Conservation (phyloP, 805 yeast species). For the Candida insectorum region DNA sequence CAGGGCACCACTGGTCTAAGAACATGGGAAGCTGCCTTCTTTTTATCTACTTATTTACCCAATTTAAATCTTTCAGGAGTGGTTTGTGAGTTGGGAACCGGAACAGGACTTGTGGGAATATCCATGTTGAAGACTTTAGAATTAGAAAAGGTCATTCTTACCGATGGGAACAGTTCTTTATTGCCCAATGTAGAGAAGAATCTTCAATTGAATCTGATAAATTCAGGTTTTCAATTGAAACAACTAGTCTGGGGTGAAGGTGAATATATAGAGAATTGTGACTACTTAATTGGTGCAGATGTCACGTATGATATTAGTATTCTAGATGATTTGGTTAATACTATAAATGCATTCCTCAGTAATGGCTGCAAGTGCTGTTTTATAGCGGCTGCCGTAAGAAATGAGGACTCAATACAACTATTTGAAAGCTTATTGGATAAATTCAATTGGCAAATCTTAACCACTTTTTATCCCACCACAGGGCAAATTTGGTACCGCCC, state of each 20-base stretch:
- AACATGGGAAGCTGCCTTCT: constrained; percentile 92
- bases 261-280: constrained; percentile 31
- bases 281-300: constrained; percentile 76
- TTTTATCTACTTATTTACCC: constrained; percentile 44
- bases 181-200: constrained; percentile 2
- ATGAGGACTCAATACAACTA: constrained; percentile 29
- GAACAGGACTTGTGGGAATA: constrained; percentile 79
- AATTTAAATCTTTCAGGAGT: constrained; percentile 9
- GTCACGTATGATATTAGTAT: constrained; percentile 75
- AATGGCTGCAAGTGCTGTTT: constrained; percentile 30
- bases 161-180: constrained; percentile 62
- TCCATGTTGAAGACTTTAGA: constrained; percentile 27
- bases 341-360: constrained; percentile 39
- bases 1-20: constrained; percentile 84
- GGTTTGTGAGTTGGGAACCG: constrained; percentile 79
- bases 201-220: constrained; percentile 2
- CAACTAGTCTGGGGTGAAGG: constrained; percentile 58
- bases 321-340: constrained; percentile 51
- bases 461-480: constrained; percentile 7
- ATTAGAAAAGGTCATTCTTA: constrained; percentile 37
- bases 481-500: constrained; percentile 3
- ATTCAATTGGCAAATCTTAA: constrained; percentile 20
- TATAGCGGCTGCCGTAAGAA: constrained; percentile 77
- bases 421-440: constrained; percentile 28
- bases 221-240: constrained; percentile 8